Conservation (phyloP, 345 rosid genomes). For the Populus nigra region DNA sequence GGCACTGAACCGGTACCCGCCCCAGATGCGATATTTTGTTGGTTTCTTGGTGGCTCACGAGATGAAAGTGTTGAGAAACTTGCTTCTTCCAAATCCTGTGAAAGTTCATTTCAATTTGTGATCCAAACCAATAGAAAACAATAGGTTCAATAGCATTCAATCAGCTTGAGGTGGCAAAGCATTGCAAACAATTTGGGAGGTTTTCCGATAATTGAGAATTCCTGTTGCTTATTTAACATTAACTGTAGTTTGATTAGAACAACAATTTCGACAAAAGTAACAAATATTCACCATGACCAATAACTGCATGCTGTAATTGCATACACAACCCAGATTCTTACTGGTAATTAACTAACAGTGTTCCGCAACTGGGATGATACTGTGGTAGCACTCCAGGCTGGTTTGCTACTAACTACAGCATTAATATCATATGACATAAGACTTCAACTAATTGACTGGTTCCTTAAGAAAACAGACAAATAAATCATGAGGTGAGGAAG, state of each 20-base stretch:
- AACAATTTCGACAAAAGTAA: neutral
- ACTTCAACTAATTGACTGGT: neutral
- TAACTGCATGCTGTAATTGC: neutral
- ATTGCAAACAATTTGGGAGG: neutral
- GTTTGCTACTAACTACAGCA: neutral
- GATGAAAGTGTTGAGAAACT: too few relatives aligned
- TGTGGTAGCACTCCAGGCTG: neutral
- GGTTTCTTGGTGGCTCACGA: neutral
- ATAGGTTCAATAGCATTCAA: neutral
- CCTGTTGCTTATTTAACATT: neutral
- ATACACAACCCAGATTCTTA: neutral
- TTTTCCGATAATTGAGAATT: neutral
- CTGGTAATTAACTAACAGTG: neutral
- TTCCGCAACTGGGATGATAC: neutral
- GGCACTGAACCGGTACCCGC: constrained; percentile 2
- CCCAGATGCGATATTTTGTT: neutral
- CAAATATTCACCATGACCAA: neutral
- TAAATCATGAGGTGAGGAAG: neutral
- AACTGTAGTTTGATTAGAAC: neutral
- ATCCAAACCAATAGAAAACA: neutral
- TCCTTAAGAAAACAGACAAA: neutral
- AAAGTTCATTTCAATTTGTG: neutral
- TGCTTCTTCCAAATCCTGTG: neutral
- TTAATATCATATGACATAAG: neutral
- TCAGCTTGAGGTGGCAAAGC: neutral